Evolutionary conservation across 2,329 filamentous ascomycete genomes (phyloP), one percentile per base, ranked within the genome.

Genomic region (Aspergillus sclerotialis): DNA sequence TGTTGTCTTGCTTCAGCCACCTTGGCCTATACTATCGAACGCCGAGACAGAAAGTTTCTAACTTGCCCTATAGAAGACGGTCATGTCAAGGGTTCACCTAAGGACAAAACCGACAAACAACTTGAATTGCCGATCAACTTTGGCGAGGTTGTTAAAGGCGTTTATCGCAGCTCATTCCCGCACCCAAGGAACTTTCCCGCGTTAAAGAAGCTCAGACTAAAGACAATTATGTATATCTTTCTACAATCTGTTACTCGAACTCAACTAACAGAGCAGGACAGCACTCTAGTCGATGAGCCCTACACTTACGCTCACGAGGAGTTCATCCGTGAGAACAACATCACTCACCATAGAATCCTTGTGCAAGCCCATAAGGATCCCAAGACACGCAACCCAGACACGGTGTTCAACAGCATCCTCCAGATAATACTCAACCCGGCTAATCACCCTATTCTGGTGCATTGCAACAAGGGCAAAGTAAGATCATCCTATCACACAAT

Each of bases 391-490:
- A 86, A 86, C 23, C 75, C 82, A 1, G 55, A 76, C 6, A 60
- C 69, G 28, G 77, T 79, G 16, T 86, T 94, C 72, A 72, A 74
- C 42, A 67, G 75, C 6, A 86, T 90, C 29, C 70, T 94, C 15
- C 68, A 75, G 9, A 65, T 90, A 27, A 73, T 90, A 26, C 69
- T 90, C 34, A 76, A 93, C 52, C 73, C 73, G 31, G 63, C 70
- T 21, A 87, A 93, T 43, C 80, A 92, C 45, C 89, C 89, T 0
- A 62, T 95, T 8, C 70, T 94, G 25, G 75, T 95, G 30, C 89
- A 95, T 60, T 95, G 89, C 72, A 95, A 94, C 56, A 89, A 94
- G 48, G 89, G 89, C 55, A 92, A 81, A 64, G 76, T 80, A 61
- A 44, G 63, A 50, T 14, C n/a, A 24, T 4, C 12, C 3, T 14